Conservation (phyloP, 148 eudicot species). For the Vaccinium corymbosum region DNA sequence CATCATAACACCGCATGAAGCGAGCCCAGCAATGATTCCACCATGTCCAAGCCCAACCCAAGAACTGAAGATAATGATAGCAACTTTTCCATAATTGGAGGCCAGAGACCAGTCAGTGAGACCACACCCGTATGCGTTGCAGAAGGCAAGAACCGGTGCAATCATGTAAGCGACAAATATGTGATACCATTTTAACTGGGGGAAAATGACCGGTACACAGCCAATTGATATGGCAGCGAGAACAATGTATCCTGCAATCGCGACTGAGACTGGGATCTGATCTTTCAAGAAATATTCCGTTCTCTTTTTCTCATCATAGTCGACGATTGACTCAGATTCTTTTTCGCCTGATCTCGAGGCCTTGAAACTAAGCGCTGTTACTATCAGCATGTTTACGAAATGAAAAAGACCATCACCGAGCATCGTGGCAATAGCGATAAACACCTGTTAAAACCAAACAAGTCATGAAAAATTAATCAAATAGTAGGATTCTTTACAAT, state of each 20-base stretch:
- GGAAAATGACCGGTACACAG: slow-evolving; percentile 22
- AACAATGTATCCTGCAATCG: slow-evolving; percentile 17
- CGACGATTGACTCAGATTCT: background rate
- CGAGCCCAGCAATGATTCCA: slow-evolving; percentile 36
- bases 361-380: background rate
- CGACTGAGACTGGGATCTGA: slow-evolving; percentile 20
- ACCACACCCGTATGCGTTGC: slow-evolving; percentile 40
- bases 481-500: too few relatives aligned
- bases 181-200: slow-evolving; percentile 32
- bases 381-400: slow-evolving; percentile 22
- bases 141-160: slow-evolving; percentile 34
- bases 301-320: slow-evolving; percentile 21
- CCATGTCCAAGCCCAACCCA: slow-evolving; percentile 35
- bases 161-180: slow-evolving; percentile 24
- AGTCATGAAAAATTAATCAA: too few relatives aligned
- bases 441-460: slow-evolving; percentile 21
- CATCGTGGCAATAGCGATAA: slow-evolving; percentile 36
- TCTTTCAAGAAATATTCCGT: slow-evolving; percentile 23
- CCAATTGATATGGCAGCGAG: slow-evolving; percentile 20
- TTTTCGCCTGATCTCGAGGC: background rate
- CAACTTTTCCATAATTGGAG: slow-evolving; percentile 35
- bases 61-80: slow-evolving; percentile 25
- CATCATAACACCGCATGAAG: slow-evolving; percentile 38
- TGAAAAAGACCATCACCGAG: slow-evolving; percentile 42
- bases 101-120: slow-evolving; percentile 42